Percentiles rank a stretch among this genome's conserved stretches.
Conservation (phyloP, 371 early-diverging fungal genomes). For the Syncephalastrum racemosum region DNA sequence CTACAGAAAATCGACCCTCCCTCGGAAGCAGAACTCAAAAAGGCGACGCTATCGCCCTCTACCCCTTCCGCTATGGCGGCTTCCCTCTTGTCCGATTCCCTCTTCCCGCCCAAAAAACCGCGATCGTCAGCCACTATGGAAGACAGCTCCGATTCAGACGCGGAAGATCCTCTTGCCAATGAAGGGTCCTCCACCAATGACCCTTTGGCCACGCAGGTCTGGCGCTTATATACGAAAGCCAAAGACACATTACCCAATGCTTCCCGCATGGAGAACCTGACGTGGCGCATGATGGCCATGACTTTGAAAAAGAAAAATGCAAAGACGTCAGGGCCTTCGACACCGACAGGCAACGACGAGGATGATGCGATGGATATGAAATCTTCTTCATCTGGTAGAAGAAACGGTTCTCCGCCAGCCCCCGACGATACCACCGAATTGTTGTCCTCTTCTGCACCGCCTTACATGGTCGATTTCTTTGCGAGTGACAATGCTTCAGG, state of each 20-base stretch:
- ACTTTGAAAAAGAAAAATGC: constrained; percentile 47
- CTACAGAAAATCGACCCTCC: constrained; percentile 10
- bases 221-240: constrained; percentile 66
- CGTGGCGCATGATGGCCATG: constrained; percentile 72
- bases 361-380: constrained; percentile 5
- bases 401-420: constrained; percentile 23
- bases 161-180: constrained; percentile 24
- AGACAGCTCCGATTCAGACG: constrained; percentile 46
- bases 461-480: constrained; percentile 31
- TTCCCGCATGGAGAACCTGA: constrained; percentile 64
- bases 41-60: constrained; percentile 19
- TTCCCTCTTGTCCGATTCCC: constrained; percentile 24
- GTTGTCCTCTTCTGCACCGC: constrained; percentile 37
- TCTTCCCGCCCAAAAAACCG: constrained; percentile 35
- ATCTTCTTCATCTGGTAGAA: not conserved
- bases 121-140: constrained; percentile 12
- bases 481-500: constrained; percentile 18
- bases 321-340: constrained; percentile 15
- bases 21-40: constrained; percentile 11
- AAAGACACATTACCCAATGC: constrained; percentile 61
- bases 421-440: constrained; percentile 35
- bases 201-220: constrained; percentile 56
- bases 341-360: constrained; percentile 4
- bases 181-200: constrained; percentile 42
- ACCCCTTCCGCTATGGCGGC: constrained; percentile 31